phyloP scores from a whole-genome alignment of 2,329 filamentous ascomycete species.

The Ascochyta koolunga region DNA sequence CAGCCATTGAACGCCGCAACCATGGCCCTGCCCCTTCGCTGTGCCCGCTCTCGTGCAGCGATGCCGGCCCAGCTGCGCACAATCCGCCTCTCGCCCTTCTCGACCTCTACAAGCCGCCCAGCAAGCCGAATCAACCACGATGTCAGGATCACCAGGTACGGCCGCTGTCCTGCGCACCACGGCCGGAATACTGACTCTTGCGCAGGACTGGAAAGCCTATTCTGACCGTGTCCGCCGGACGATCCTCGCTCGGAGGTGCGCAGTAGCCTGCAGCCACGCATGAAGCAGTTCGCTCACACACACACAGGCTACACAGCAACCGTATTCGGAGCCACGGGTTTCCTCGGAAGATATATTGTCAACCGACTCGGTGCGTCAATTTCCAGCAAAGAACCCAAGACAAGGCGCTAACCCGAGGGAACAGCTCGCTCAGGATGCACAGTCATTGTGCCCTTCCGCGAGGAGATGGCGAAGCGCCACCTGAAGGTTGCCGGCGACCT shows the following conservation, averaged over 20 bases:
- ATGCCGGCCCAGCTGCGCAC: conserved; percentile 41
- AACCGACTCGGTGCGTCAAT: conserved; percentile 78
- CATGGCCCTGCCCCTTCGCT: conserved; percentile 50
- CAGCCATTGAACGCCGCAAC: conserved; percentile 49
- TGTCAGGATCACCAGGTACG: conserved; percentile 76
- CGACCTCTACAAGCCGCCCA: conserved; percentile 36
- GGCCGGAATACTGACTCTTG: conserved; percentile 15
- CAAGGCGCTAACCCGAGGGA: conserved; percentile 25
- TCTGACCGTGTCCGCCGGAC: conserved; percentile 84
- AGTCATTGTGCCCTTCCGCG: conserved; percentile 89
- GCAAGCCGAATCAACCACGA: conserved; percentile 65
- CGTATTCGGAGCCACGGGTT: conserved; percentile 96
- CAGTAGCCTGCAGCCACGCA: conserved; percentile 12
- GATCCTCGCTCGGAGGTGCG: conserved; percentile 84
- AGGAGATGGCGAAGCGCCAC: conserved; percentile 98
- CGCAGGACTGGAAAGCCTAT: conserved; percentile 89
- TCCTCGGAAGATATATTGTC: conserved; percentile 95
- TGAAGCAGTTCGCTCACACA: conserved; percentile 38
- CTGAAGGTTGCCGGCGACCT: conserved; percentile 96
- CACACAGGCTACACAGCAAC: conserved; percentile 86
- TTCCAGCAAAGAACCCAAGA: not conserved
- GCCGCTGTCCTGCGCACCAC: not conserved
- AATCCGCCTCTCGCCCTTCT: conserved; percentile 36
- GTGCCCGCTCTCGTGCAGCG: conserved; percentile 47
- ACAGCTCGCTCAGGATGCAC: conserved; percentile 91